phyloP scores from a whole-genome alignment of 371 early-diverging fungal genomes.

The Mucor plumbeus region DNA sequence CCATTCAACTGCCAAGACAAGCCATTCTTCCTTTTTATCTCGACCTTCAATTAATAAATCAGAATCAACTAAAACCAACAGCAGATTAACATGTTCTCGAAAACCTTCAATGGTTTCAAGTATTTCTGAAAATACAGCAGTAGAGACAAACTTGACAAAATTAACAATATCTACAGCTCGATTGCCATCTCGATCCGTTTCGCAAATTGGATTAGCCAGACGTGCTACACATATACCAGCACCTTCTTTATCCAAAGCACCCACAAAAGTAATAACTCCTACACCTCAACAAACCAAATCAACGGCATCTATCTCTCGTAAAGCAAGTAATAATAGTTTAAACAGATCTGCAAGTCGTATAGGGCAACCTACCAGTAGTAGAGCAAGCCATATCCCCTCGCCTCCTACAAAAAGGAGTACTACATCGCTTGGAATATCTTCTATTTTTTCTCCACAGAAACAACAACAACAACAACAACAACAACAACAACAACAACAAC shows the following conservation, averaged over 20 bases:
- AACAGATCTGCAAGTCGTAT: conserved; percentile 11
- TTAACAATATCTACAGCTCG: not conserved
- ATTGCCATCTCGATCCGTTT: not conserved
- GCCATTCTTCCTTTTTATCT: conserved; percentile 15
- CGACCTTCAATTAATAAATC: not conserved
- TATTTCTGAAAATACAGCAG: conserved; percentile 12
- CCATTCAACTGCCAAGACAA: conserved; percentile 21
- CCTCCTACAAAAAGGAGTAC: conserved; percentile 22
- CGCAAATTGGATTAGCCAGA: conserved; percentile 14
- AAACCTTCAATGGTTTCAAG: not conserved
- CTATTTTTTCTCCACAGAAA: conserved; percentile 17
- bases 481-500: not conserved
- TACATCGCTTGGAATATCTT: conserved; percentile 21
- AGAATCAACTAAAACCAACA: conserved; percentile 7
- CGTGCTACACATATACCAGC: conserved; percentile 30
- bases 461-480: not conserved
- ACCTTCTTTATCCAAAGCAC: conserved; percentile 1
- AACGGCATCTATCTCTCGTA: conserved; percentile 7
- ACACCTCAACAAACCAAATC: conserved; percentile 26
- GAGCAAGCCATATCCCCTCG: conserved; percentile 33
- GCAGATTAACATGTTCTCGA: conserved; percentile 2
- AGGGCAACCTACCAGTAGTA: conserved; percentile 4
- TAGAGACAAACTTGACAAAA: not conserved
- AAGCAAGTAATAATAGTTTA: not conserved
- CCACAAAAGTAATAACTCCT: not conserved